phyloP scores from a whole-genome alignment of 495 filamentous ascomycete species.

The Xeromyces bisporus region DNA sequence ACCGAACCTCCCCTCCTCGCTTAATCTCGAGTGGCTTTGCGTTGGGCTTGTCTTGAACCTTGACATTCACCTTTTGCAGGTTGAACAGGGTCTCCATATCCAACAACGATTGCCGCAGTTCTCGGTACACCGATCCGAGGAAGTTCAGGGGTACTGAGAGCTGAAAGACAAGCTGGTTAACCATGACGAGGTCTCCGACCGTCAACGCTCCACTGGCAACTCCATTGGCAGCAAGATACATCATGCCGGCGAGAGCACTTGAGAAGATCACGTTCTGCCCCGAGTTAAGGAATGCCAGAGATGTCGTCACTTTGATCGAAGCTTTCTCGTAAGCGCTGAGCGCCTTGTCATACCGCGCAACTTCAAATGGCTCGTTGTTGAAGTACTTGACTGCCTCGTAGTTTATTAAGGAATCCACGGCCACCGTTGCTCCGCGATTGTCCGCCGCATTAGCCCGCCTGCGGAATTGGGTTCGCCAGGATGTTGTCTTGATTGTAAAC shows the following conservation, averaged over 20 bases:
- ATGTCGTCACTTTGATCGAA: slow-evolving; percentile 92
- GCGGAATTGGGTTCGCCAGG: slow-evolving; percentile 93
- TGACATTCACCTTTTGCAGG: slow-evolving; percentile 92
- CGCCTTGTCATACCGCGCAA: slow-evolving; percentile 75
- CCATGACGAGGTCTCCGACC: slow-evolving; percentile 95
- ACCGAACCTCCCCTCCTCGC: slow-evolving; percentile 72
- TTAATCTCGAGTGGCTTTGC: slow-evolving; percentile 54
- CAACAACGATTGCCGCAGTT: slow-evolving; percentile 80
- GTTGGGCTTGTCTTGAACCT: slow-evolving; percentile 56
- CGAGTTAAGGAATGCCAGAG: slow-evolving; percentile 80
- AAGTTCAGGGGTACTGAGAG: slow-evolving; percentile 94
- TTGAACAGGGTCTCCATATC: slow-evolving; percentile 99
- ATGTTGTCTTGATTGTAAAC: slow-evolving; percentile 88
- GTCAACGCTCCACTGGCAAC: slow-evolving; percentile 66
- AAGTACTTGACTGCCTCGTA: slow-evolving; percentile 99
- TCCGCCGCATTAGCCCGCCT: slow-evolving; percentile 91
- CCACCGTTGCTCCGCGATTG: slow-evolving; percentile 86
- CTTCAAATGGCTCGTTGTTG: slow-evolving; percentile 94
- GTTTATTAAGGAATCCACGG: slow-evolving; percentile 92
- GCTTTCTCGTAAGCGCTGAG: slow-evolving; percentile 76
- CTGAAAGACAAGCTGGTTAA: slow-evolving; percentile 97
- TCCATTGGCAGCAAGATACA: slow-evolving; percentile 85
- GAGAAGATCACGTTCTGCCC: slow-evolving; percentile 99
- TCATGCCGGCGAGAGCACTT: slow-evolving; percentile 87
- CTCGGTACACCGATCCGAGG: slow-evolving; percentile 86